Evolutionary conservation across 192 early-diverging fungal genomes (phyloP), one percentile per base, ranked within the genome.

Genomic region (Backusella australiensis): DNA sequence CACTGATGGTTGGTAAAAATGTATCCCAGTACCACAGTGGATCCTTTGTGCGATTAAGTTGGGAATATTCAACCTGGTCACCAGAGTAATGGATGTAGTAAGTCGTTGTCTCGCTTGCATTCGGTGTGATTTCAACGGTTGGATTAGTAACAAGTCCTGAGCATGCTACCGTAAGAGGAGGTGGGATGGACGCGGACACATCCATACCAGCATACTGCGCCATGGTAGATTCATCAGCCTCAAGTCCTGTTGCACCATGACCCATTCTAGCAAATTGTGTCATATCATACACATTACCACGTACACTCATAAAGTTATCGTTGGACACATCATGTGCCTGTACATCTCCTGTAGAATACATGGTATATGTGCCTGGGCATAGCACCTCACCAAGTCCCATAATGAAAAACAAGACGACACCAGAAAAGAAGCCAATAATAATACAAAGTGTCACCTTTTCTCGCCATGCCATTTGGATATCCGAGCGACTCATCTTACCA

Each of bases 381-480:
- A 98, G 90, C 8, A 97, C 44, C 38, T 89, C 83, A 19, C 95
- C 94, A 34, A 98, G 89, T 4, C 92, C 94, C 38, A 96, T 85
- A 74, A 98, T 95, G 77, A 95, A 93, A 81, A 98, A 98, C n/a
- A 97, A 84, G 35, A 95, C 86, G 6, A 91, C 44, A 9, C 79
- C 87, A 70, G 94, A 96, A 78, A 95, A 82, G 39, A 96, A 80
- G 63, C 91, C 86, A 73, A 99, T 97, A 69, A 97, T 78, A 56
- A 96, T 78, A 81, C 95, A 96, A 14, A 99, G 86, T 8, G 92
- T 86, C 1, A 93, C 86, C 83, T 98, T 98, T 82, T 98, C 97
- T 65, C 97, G 89, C 96, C 95, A 98, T 14, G 97, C 97, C 95
- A 97, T 96, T 69, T 89, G 94, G 46, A 98, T 88, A 83, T 98